Conservation (phyloP, 2,329 filamentous ascomycete species). For the Aspergillus quadrilineatus region DNA sequence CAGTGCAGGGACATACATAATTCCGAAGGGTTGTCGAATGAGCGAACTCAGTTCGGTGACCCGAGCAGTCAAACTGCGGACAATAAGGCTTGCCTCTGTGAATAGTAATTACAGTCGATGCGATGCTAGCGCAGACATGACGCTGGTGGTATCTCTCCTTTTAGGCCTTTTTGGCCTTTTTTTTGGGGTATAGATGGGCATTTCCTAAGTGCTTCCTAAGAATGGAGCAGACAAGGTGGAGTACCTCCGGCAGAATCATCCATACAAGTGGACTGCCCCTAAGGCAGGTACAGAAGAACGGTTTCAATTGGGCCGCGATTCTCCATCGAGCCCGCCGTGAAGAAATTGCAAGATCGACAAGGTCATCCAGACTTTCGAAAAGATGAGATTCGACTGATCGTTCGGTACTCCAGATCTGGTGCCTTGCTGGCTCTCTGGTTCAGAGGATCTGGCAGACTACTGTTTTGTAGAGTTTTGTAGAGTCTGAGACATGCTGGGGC, state of each 20-base stretch:
- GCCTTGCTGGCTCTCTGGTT: no score
- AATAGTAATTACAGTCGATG: neutral
- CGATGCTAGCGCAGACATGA: no score
- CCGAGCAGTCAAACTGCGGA: neutral
- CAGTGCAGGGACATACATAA: neutral
- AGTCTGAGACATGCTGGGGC: neutral
- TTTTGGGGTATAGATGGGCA: neutral
- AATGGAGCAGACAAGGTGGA: constrained; percentile 19
- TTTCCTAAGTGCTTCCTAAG: constrained; percentile 16
- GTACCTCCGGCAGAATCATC: constrained; percentile 15
- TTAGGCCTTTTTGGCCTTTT: no score
- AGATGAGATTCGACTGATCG: neutral
- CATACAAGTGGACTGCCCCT: constrained; percentile 16
- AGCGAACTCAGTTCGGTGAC: neutral
- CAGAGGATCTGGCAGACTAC: neutral
- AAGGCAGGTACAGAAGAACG: constrained; percentile 23
- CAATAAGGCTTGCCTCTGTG: neutral
- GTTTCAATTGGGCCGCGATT: constrained; percentile 21
- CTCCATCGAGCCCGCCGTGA: constrained; percentile 16
- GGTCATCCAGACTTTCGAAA: neutral
- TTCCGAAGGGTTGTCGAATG: neutral
- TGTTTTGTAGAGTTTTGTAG: neutral
- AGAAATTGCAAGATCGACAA: constrained; percentile 17
- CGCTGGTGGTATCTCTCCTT: neutral
- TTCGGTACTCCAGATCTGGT: neutral